Evolutionary conservation across 805 yeast species (phyloP), one percentile per base, ranked within the genome.

Genomic region (Saturnispora besseyi): DNA sequence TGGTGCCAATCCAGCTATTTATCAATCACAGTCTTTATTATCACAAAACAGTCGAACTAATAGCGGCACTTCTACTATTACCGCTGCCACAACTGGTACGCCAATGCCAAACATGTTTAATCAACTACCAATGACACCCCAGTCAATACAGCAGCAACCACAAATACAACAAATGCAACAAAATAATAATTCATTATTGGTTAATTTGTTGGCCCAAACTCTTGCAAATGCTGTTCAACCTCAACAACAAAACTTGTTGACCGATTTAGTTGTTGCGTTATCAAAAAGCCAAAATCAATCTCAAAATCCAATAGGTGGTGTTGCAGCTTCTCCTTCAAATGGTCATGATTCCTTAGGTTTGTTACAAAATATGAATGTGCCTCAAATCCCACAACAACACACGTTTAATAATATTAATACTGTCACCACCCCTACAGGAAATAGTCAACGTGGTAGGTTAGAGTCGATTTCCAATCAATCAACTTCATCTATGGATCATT

Each of bases 381-480:
- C 37, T n/a, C 37, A 36, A 22, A 18, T 36, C 10, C 40, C 40
- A 18, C 40, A 36, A 4, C 40, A 26, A 8, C 29, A 26, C 29
- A 26, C 40, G 10, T 22, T 36, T 9, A 36, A 21, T 15, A 36
- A 22, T 36, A 11, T 22, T 18, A 36, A 21, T 8, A 18, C 12
- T 18, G 21, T 18, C 24, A 36, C 40, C n/a, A 36, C 40, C 8
- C 40, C 40, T 8, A 36, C 26, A 2, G 40, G 49, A 57, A 71
- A 24, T n/a, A n/a, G n/a, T n/a, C 47, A 22, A 18, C 51, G 15
- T 36, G 21, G 40, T 15, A 36, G 40, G 12, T 15, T 36, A 7
- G 40, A 22, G 11, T 38, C 42, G 10, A n/a, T 24, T 5, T 38
- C 24, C 21, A 42, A 26, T 12, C 21, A 32, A 10, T 40, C 47